Percentiles rank a stretch among this genome's conserved stretches.
Evolutionary conservation across 2,329 filamentous ascomycete genomes (phyloP).

Genomic region (Cladosporium velox): DNA sequence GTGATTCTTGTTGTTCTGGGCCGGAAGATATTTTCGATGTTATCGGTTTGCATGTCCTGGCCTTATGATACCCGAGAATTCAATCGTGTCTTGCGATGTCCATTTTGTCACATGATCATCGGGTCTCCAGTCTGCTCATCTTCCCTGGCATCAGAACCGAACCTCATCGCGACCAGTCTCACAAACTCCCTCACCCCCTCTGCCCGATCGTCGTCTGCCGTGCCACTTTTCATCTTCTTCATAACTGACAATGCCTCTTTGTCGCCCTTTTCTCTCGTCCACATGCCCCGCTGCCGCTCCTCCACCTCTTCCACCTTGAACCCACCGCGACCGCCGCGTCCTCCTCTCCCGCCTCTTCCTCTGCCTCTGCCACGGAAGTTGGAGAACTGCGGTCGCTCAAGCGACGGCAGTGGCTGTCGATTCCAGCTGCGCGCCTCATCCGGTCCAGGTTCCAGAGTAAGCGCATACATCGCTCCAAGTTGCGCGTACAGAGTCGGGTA

Average conservation of each 20-base stretch:
- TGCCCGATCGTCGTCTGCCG: conserved; percentile 36
- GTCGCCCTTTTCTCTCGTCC: conserved; percentile 43
- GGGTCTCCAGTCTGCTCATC: no score
- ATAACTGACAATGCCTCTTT: conserved; percentile 36
- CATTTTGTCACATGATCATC: no score
- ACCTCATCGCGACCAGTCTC: conserved; percentile 46
- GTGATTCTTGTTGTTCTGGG: no score
- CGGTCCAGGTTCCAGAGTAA: conserved; percentile 40
- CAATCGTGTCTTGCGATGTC: no score
- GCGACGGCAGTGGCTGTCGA: conserved; percentile 26
- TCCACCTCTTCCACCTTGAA: conserved; percentile 19
- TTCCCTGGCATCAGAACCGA: conserved; percentile 10
- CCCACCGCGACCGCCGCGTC: conserved; percentile 25
- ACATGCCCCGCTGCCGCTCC: conserved; percentile 35
- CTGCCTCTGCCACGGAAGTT: conserved; percentile 27
- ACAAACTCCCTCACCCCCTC: conserved; percentile 48
- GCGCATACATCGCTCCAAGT: conserved; percentile 38
- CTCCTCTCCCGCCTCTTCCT: conserved; percentile 26
- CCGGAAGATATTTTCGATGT: no score
- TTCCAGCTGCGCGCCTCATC: conserved; percentile 34
- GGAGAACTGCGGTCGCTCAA: conserved; percentile 12
- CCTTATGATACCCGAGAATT: no score
- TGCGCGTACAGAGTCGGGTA: conserved; percentile 39
- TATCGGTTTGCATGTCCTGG: no score
- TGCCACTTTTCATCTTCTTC: conserved; percentile 34